Evolutionary conservation across 2,329 filamentous ascomycete species (phyloP).

Genomic region (Endocalyx cinctus): DNA sequence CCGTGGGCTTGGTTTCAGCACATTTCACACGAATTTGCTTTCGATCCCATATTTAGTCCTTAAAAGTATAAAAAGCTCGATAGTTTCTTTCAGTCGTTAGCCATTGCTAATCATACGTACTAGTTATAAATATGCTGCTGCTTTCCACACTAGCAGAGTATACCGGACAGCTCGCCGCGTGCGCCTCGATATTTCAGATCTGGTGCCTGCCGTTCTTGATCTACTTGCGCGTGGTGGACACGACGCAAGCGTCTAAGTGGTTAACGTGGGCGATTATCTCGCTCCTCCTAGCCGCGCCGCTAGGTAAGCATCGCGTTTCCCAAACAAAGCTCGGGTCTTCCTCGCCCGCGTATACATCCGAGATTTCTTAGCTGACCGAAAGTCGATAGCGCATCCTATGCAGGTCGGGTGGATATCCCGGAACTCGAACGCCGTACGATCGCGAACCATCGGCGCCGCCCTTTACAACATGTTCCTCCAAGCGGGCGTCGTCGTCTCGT

Average conservation of each 20-base stretch:
- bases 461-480: slow-evolving; percentile 48
- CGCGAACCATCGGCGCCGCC: slow-evolving; percentile 51
- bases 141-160: slow-evolving; percentile 37
- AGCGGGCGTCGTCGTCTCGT: slow-evolving; percentile 26
- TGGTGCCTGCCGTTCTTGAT: slow-evolving; percentile 60
- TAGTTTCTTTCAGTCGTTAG: no score
- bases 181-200: slow-evolving; percentile 45
- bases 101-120: slow-evolving; percentile 2
- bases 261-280: slow-evolving; percentile 38
- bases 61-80: slow-evolving; percentile 27
- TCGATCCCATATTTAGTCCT: slow-evolving; percentile 39
- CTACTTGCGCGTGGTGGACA: slow-evolving; percentile 39
- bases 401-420: slow-evolving; percentile 35
- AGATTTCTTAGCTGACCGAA: slow-evolving; percentile 5
- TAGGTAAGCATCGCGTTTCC: slow-evolving; percentile 23
- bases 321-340: background rate
- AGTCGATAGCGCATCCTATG: slow-evolving; percentile 16
- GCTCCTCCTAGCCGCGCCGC: slow-evolving; percentile 36
- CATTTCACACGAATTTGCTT: slow-evolving; percentile 51
- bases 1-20: slow-evolving; percentile 44
- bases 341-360: background rate
- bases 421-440: slow-evolving; percentile 55
- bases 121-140: slow-evolving; percentile 31
- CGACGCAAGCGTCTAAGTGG: slow-evolving; percentile 36
- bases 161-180: slow-evolving; percentile 45